Conservation (phyloP, 2,329 filamentous ascomycete genomes). For the Stagonosporopsis cucurbitacearum region DNA sequence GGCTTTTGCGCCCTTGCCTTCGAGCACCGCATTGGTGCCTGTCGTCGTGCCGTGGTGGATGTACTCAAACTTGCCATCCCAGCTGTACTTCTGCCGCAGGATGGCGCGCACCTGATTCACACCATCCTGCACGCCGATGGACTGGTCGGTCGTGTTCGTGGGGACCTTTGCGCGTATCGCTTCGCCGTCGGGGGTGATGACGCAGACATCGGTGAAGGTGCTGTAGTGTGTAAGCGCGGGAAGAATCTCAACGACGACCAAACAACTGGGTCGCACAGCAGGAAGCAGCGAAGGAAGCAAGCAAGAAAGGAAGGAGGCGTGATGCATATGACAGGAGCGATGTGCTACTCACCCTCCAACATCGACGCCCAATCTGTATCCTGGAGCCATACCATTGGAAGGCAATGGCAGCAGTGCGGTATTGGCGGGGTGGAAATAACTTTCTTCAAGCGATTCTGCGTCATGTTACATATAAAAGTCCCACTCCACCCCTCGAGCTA, state of each 20-base stretch:
- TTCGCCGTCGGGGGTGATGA: slow-evolving; percentile 54
- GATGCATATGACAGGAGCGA: background rate
- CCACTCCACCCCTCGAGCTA: slow-evolving; percentile 1
- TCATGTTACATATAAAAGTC: slow-evolving; percentile 10
- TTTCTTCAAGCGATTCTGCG: slow-evolving; percentile 11
- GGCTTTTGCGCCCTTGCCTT: slow-evolving; percentile 58
- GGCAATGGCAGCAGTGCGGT: background rate
- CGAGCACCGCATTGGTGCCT: slow-evolving; percentile 58
- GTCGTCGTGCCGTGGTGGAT: slow-evolving; percentile 60
- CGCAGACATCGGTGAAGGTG: slow-evolving; percentile 58
- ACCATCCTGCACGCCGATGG: slow-evolving; percentile 56
- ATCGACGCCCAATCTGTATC: slow-evolving; percentile 45
- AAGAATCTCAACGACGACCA: background rate
- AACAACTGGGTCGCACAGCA: too few species aligned
- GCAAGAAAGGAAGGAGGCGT: too few species aligned
- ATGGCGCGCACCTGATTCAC: slow-evolving; percentile 52
- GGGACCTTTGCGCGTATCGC: slow-evolving; percentile 56
- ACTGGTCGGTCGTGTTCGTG: slow-evolving; percentile 56
- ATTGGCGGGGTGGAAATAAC: background rate
- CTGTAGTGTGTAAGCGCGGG: slow-evolving; percentile 23
- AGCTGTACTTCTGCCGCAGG: slow-evolving; percentile 49
- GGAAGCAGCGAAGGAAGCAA: background rate
- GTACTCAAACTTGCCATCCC: slow-evolving; percentile 56
- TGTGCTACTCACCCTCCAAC: slow-evolving; percentile 42
- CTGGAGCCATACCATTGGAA: slow-evolving; percentile 27